These are phyloP conservation scores for Penicillium paradoxum DNA, from an alignment of 495 filamentous ascomycete species.

Conservation along the genomic window DNA sequence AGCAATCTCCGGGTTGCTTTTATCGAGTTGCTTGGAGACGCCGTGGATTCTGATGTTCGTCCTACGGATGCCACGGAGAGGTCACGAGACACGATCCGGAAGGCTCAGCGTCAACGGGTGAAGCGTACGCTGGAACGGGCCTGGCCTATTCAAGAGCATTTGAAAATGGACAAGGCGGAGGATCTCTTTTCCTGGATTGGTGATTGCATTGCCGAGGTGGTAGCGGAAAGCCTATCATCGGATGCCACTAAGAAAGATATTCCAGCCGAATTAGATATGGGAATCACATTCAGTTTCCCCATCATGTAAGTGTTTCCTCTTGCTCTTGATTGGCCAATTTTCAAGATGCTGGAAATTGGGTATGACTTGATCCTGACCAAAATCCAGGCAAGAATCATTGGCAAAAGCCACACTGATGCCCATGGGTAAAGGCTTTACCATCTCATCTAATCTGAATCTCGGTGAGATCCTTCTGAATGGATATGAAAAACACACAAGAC, in stretches of 20 bases:
- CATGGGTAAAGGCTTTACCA: constrained; percentile 85
- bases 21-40: constrained; percentile 59
- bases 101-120: constrained; percentile 47
- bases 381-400: constrained; percentile 63
- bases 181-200: constrained; percentile 78
- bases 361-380: constrained; percentile 12
- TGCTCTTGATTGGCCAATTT: not conserved
- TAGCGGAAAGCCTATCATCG: constrained; percentile 48
- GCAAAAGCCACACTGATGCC: constrained; percentile 74
- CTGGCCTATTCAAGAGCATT: constrained; percentile 75
- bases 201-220: constrained; percentile 66
- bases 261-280: constrained; percentile 61
- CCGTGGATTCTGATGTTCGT: constrained; percentile 31
- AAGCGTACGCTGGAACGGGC: constrained; percentile 60
- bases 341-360: not conserved
- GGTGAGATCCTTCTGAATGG: constrained; percentile 62
- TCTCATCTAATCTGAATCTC: constrained; percentile 67
- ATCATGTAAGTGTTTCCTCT: constrained; percentile 55
- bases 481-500: constrained; percentile 56
- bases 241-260: constrained; percentile 41
- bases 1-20: constrained; percentile 78
- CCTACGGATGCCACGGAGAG: constrained; percentile 34
- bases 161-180: constrained; percentile 72
- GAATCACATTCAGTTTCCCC: constrained; percentile 83
- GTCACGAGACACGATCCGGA: constrained; percentile 39